Base-by-base conservation (phyloP, 306 rosid genomes). In the Casuarina glauca region DNA sequence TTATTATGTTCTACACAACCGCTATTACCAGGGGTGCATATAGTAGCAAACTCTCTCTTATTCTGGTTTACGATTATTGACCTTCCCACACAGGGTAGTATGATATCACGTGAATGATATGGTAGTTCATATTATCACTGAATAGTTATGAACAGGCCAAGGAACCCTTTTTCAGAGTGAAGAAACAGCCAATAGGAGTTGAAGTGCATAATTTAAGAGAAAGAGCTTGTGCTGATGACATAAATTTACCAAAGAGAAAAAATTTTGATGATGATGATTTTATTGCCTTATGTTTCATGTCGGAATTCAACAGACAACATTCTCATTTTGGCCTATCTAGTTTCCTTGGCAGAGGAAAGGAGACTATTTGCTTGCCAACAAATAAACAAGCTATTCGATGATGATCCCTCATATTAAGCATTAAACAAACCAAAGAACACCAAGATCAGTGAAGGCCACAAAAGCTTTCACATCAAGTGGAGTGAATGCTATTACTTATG, bases 391-490 rank as follows among this genome's bases (percentile, higher is more conserved):
- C 32, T 26, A 26, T 26, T 48, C 38, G 32, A 54, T 51, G 2
- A 44, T 73, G 57, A 48, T 42, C 9, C 41, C 20, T 19, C 36
- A 20, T 20, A 20, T 20, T 20, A 58, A 17, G 8, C 32, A 73
- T 39, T 41, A 42, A 32, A 48, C 45, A 11, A 43, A 73, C 41
- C 39, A 12, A 6, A 73, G 39, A 49, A 8, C 16, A 11, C 42
- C 13, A 35, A 69, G 41, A 2, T 69, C 48, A 79, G 39, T 39
- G 75, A 78, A 44, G 51, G 58, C 71, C 5, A 26, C 69, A 54
- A 75, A 78, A 66, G 79, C 79, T 63, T 6, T 35, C 4, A 68
- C 26, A 53, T 54, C 60, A 61, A 38, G 79, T 74, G 73, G 61
- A 48, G 72, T 3, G 50, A 58, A 68, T 41, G 51, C 19, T 60